Evolutionary conservation across 371 early-diverging fungal species (phyloP), one percentile per base, ranked within the genome.

Genomic region (Circinella minor): DNA sequence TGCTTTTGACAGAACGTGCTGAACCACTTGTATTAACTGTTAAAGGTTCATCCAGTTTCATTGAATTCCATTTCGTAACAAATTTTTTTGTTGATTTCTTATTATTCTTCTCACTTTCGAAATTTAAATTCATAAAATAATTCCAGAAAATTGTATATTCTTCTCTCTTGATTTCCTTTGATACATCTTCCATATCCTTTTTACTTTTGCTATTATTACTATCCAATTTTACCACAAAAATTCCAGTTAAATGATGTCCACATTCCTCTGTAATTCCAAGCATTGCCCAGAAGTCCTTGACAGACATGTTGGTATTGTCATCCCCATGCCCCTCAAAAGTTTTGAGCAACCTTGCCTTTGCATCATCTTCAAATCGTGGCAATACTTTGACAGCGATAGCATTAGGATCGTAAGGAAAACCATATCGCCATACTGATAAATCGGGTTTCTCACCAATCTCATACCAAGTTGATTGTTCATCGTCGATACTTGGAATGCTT

Each of bases 361-460:
- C 88, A 71, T 95, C 95, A 71, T 95, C 96, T 0, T 91, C 90
- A 71, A 94, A 95, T 65, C 80, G 85, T 43, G 94, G 91, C 36
- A 95, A 86, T 7, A 87, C 87, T 66, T 80, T 69, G 38, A 71
- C 59, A 49, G 88, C 82, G 37, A 77, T 66, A 11, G 81, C 81
- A 37, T 79, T 66, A 18, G 77, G 65, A 34, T 77, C 38, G 65
- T 88, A 86, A 36, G 92, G 89, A 63, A 81, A 71, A 11, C 92
- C 92, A 78, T 90, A 93, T 2, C 39, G 66, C 94, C 93, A 92
- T 7, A 66, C 34, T 47, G 47, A 18, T 71, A 55, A 3, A 71
- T 60, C 9, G 55, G 46, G 11, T 66, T 39, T 65, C 54, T 65
- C 69, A 63, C 69, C 83, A 27, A 81, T 79, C 47, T 81, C 74